These are phyloP conservation scores for Orbilia blumenaviensis DNA, from an alignment of 2,329 filamentous ascomycete genomes.

Conservation along the genomic window DNA sequence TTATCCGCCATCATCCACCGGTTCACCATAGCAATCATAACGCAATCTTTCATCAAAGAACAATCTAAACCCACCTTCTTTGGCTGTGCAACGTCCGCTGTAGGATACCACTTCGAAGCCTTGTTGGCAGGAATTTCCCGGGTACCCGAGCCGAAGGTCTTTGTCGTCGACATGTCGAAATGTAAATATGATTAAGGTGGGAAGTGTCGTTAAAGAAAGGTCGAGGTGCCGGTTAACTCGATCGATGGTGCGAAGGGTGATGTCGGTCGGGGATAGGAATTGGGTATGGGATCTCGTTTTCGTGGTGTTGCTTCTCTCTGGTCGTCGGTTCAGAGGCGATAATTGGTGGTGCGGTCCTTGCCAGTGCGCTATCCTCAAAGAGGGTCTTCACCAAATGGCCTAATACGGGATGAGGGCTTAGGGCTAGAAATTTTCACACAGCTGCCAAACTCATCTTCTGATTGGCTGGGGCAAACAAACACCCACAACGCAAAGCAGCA, in stretches of 20 bases:
- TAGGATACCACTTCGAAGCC: constrained; percentile 99
- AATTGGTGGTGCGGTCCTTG: constrained; percentile 44
- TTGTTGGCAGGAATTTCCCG: constrained; percentile 88
- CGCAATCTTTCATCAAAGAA: constrained; percentile 13
- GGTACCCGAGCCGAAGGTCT: constrained; percentile 96
- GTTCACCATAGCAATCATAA: constrained; percentile 33
- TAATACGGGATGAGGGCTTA: constrained; percentile 48
- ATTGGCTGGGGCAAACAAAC: constrained; percentile 18
- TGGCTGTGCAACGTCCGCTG: constrained; percentile 84
- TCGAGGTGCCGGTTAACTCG: constrained; percentile 16
- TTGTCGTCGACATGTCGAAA: constrained; percentile 70
- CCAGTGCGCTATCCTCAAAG: constrained; percentile 38
- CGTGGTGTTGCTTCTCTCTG: constrained; percentile 39
- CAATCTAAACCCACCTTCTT: constrained; percentile 84
- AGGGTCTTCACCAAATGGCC: constrained; percentile 6
- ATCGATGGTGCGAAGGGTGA: constrained; percentile 41
- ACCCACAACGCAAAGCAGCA: neutral
- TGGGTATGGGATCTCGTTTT: constrained; percentile 22
- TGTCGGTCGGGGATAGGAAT: constrained; percentile 45
- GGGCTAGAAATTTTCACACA: constrained; percentile 53
- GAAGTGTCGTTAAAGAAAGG: constrained; percentile 14
- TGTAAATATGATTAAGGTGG: constrained; percentile 23
- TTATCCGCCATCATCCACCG: constrained; percentile 22
- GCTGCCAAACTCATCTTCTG: constrained; percentile 2
- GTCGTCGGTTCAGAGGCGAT: constrained; percentile 44